Conservation (phyloP, 805 yeast species). For the Ogataea chonburiensis region DNA sequence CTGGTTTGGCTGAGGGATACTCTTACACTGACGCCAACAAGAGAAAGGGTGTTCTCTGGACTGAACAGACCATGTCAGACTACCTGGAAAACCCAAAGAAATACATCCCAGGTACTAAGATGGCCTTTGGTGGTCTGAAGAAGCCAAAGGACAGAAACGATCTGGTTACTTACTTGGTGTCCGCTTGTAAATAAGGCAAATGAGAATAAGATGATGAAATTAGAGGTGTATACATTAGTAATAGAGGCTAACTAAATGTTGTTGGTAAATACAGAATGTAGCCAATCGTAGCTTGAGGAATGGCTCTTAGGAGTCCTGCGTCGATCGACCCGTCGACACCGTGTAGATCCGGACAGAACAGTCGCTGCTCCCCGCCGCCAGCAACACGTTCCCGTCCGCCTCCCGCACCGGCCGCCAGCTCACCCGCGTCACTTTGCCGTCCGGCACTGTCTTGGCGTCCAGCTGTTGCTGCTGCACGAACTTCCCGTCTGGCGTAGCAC, state of each 20-base stretch:
- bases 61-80: conserved; percentile 83
- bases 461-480: conserved; percentile 36
- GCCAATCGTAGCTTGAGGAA: conserved; percentile 8
- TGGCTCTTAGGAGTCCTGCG: conserved; percentile 7
- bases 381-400: conserved; percentile 27
- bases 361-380: conserved; percentile 69
- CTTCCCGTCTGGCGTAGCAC: conserved; percentile 32
- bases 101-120: conserved; percentile 99
- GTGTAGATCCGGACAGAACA: conserved; percentile 48
- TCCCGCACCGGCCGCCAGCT: conserved; percentile 41
- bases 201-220: conserved; percentile 3
- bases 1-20: conserved; percentile 91
- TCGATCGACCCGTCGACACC: conserved; percentile 16
- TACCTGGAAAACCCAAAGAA: conserved; percentile 99
- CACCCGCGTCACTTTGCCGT: conserved; percentile 59
- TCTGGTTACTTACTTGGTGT: conserved; percentile 77
- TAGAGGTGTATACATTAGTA: conserved; percentile 6
- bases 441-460: conserved; percentile 49
- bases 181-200: conserved; percentile 46
- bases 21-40: conserved; percentile 98
- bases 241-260: conserved; percentile 10
- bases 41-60: conserved; percentile 90
- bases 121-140: conserved; percentile 99
- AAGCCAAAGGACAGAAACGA: conserved; percentile 99
- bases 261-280: conserved; percentile 1